A percentile compares a stretch with the other conserved stretches of the same genome.
phyloP scores from a whole-genome alignment of 2,329 filamentous ascomycete genomes.

The Orbilia blumenaviensis region DNA sequence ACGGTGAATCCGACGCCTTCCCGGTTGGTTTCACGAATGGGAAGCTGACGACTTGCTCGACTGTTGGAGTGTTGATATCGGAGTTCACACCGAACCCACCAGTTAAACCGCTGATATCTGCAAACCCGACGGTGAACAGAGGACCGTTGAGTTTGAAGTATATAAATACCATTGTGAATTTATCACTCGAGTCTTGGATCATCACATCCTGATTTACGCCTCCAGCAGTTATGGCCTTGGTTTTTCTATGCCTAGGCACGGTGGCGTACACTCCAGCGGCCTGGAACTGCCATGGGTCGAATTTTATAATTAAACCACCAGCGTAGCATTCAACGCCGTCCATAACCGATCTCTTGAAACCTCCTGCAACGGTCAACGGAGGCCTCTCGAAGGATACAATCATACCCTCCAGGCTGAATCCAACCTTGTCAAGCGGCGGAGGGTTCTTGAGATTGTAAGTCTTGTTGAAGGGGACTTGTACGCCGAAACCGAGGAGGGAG shows the following conservation, averaged over 20 bases:
- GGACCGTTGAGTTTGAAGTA: conserved; percentile 61
- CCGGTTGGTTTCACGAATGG: conserved; percentile 58
- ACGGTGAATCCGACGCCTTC: neutral
- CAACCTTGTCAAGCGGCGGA: neutral
- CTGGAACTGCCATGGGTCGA: conserved; percentile 60
- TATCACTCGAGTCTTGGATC: neutral
- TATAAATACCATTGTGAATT: conserved; percentile 60
- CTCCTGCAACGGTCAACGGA: conserved; percentile 61
- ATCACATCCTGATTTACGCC: neutral
- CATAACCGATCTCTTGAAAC: conserved; percentile 59
- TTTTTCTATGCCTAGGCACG: neutral
- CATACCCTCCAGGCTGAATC: conserved; percentile 59
- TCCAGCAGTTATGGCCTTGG: neutral
- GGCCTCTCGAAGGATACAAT: conserved; percentile 59
- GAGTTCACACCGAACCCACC: conserved; percentile 62
- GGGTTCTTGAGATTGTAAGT: neutral
- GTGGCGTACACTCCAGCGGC: conserved; percentile 62
- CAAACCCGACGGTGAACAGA: conserved; percentile 61
- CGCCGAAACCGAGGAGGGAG: conserved; percentile 60
- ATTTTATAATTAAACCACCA: conserved; percentile 61
- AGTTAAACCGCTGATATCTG: conserved; percentile 57
- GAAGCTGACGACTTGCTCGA: conserved; percentile 57
- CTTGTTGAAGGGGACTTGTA: conserved; percentile 57
- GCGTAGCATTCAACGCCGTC: conserved; percentile 58
- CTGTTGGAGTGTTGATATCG: conserved; percentile 59